phyloP scores from a whole-genome alignment of 2,329 filamentous ascomycete genomes.

The Didymella lethalis region DNA sequence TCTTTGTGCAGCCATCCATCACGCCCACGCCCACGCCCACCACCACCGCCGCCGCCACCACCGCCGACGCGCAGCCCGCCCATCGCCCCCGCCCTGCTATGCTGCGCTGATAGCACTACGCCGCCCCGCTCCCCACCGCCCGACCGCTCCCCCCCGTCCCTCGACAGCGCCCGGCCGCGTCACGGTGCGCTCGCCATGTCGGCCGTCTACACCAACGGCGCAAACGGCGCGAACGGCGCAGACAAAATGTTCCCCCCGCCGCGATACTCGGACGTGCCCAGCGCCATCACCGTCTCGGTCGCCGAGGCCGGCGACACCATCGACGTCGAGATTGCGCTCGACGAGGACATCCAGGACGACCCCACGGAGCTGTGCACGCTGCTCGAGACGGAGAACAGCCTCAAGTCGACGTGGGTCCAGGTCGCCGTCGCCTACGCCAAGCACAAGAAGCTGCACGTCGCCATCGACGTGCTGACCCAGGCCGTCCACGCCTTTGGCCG shows the following conservation, averaged over 20 bases:
- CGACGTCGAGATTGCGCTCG: conserved; percentile 91
- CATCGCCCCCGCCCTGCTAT: conserved; percentile 26
- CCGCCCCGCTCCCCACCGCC: not conserved
- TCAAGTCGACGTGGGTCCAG: conserved; percentile 96
- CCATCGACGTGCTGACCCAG: conserved; percentile 73
- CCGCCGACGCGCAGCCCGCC: conserved; percentile 27
- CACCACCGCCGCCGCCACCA: not conserved
- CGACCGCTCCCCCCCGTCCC: conserved; percentile 1
- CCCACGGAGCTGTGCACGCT: conserved; percentile 94
- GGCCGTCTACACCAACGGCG: conserved; percentile 55
- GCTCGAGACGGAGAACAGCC: conserved; percentile 90
- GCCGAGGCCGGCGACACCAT: conserved; percentile 68
- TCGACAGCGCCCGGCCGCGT: conserved; percentile 24
- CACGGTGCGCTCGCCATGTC: conserved; percentile 56
- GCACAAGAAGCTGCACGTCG: conserved; percentile 89
- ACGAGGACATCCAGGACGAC: conserved; percentile 84
- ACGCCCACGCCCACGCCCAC: conserved; percentile 20
- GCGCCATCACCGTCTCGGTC: conserved; percentile 70
- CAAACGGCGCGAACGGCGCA: conserved; percentile 61
- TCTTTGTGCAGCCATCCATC: conserved; percentile 29
- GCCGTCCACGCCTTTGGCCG: conserved; percentile 76
- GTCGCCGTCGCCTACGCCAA: conserved; percentile 97
- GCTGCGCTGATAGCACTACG: conserved; percentile 29
- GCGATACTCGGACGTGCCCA: conserved; percentile 69
- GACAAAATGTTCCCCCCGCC: conserved; percentile 47